phyloP scores from a whole-genome alignment of 768 basidiomycete genomes.

The Serendipita sp. region DNA sequence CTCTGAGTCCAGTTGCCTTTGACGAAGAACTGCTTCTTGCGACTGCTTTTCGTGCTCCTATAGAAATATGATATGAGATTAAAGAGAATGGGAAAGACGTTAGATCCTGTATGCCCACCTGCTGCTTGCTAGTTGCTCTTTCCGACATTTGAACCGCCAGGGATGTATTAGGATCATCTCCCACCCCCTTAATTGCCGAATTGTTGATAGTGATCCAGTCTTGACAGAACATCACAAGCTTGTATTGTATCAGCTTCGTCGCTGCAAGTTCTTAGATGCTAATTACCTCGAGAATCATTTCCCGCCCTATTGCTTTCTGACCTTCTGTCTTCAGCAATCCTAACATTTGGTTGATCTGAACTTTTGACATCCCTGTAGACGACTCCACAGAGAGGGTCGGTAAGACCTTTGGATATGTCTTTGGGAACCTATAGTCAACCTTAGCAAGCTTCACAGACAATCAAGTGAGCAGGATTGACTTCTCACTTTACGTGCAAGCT shows the following conservation, averaged over 20 bases:
- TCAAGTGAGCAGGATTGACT: background rate
- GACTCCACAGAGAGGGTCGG: slow-evolving; percentile 49
- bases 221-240: slow-evolving; percentile 54
- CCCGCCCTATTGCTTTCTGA: slow-evolving; percentile 45
- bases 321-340: slow-evolving; percentile 50
- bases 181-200: slow-evolving; percentile 30
- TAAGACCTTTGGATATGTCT: slow-evolving; percentile 51
- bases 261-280: background rate
- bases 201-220: slow-evolving; percentile 47
- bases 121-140: slow-evolving; percentile 53
- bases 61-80: background rate
- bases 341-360: slow-evolving; percentile 40
- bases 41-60: slow-evolving; percentile 40
- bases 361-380: slow-evolving; percentile 39
- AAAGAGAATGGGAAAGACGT: background rate
- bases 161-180: slow-evolving; percentile 42
- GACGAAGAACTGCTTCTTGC: slow-evolving; percentile 35
- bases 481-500: slow-evolving; percentile 52
- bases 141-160: slow-evolving; percentile 65
- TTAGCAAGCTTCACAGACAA: slow-evolving; percentile 5
- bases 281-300: slow-evolving; percentile 64
- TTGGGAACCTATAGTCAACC: slow-evolving; percentile 43
- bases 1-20: slow-evolving; percentile 25
- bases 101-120: slow-evolving; percentile 24
- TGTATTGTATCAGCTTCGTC: background rate